Conservation (phyloP, 169 alveolate species). For the Eimeria necatrix region DNA sequence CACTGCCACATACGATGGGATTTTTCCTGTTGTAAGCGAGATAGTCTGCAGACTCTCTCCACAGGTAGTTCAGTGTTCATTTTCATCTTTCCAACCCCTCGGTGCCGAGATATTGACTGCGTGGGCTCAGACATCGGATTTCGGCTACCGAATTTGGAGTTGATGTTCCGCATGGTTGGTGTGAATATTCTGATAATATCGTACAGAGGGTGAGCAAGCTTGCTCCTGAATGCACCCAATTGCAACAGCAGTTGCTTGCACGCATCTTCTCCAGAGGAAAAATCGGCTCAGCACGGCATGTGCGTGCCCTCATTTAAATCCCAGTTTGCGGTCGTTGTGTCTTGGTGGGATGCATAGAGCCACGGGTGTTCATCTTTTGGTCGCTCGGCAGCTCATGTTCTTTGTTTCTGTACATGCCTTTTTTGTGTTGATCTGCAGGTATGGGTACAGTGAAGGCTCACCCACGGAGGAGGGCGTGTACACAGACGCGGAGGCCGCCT, state of each 20-base stretch:
- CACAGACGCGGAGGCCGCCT: slow-evolving; percentile 79
- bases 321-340: too few relatives aligned
- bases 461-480: slow-evolving; percentile 82
- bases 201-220: slow-evolving; percentile 76
- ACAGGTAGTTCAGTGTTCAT: too few relatives aligned
- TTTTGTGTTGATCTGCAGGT: slow-evolving; percentile 49
- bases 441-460: slow-evolving; percentile 79
- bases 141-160: slow-evolving; percentile 58
- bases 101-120: too few relatives aligned
- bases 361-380: background rate
- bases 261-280: too few relatives aligned
- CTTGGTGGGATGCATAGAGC: background rate
- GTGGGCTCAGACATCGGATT: slow-evolving; percentile 55
- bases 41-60: too few relatives aligned
- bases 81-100: too few relatives aligned
- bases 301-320: too few relatives aligned
- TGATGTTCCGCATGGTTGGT: slow-evolving; percentile 61
- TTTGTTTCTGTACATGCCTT: background rate
- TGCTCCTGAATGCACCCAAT: too few relatives aligned
- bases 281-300: too few relatives aligned
- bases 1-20: too few relatives aligned
- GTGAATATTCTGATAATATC: slow-evolving; percentile 75
- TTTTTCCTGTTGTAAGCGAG: too few relatives aligned
- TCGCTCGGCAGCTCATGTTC: background rate
- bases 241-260: too few relatives aligned